Base-by-base conservation (phyloP, 495 filamentous ascomycete species). In the Aspergillus campestris region DNA sequence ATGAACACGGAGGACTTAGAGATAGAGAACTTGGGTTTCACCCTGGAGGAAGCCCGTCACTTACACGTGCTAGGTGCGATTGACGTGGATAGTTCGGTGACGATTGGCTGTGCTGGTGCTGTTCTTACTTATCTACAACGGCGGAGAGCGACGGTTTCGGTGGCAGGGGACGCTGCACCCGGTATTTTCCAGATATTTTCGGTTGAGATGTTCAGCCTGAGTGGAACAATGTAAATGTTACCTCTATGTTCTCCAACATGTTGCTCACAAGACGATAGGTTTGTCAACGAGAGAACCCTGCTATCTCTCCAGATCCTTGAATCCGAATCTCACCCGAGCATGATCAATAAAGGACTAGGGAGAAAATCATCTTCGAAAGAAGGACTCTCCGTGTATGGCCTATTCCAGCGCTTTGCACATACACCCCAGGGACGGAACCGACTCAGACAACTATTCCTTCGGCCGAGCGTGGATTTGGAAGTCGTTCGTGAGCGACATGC, bases 251-350 rank as follows among this genome's bases (percentile, higher is more conserved):
- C 9, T 34, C 37, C 15, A 8, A 6, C 3, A 31, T 38, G 3
- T 12, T n/a, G 28, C 41, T 55, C 38, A 58, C 31, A 30, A 43
- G 31, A 8, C 9, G 34, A 32, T 36, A 84, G 81, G 78, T 87
- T 91, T 58, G 72, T 96, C 49, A 89, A 86, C 53, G 73, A 76
- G 8, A 86, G 95, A 52, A 83, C 91, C 0, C 66, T 96, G 27
- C 67, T 77, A 12, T 86, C 89, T 6, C 77, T 98, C 18, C 90
- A 97, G 51, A 87, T 98, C 10, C 67, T 96, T 31, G 84, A 86
- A 41, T 79, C 82, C 5, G 89, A 96, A 53, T 81, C 79, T 12
- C 87, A 92, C 63, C 90, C 90, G 7, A 87, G 90, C 48, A 80
- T 80, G 36, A 84, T 92, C 38, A 86, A 83, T 56, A 86, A 89